Conservation (phyloP, 306 rosid genomes). For the Quercus glauca region DNA sequence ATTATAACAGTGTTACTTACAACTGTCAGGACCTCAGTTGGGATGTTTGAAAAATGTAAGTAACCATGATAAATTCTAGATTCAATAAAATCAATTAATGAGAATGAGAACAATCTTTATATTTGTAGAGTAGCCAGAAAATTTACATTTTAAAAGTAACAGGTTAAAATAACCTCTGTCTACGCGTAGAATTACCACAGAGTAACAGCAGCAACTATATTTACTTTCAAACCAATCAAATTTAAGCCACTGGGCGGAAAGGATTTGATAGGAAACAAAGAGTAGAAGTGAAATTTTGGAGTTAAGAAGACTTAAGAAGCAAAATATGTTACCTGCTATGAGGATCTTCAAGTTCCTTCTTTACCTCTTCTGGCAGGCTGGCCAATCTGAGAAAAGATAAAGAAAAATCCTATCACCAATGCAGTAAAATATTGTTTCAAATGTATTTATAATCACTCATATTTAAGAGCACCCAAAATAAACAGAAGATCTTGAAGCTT, state of each 20-base stretch:
- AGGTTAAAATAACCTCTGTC: neutral
- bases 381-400: conserved; percentile 52
- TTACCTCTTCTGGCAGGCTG: conserved; percentile 67
- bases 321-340: conserved; percentile 57
- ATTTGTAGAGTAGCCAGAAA: neutral
- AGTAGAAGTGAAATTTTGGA: conserved; percentile 13
- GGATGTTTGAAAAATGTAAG: too few relatives aligned
- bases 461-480: conserved; percentile 2
- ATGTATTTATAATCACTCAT: neutral
- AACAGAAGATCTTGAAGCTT: conserved; percentile 4
- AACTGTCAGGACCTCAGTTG: too few relatives aligned
- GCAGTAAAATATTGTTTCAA: conserved; percentile 9
- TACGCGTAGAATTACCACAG: neutral
- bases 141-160: too few relatives aligned
- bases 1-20: neutral
- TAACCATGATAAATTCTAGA: neutral
- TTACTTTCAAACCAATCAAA: conserved; percentile 4
- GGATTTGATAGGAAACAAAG: neutral
- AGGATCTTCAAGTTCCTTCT: conserved; percentile 83
- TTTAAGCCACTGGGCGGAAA: neutral
- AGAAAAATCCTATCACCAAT: conserved; percentile 12
- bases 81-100: neutral
- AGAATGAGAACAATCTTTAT: neutral
- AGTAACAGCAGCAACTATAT: neutral
- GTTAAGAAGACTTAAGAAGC: conserved; percentile 16